Evolutionary conservation across 2,329 filamentous ascomycete genomes (phyloP).

Genomic region (Emydomyces testavorans): DNA sequence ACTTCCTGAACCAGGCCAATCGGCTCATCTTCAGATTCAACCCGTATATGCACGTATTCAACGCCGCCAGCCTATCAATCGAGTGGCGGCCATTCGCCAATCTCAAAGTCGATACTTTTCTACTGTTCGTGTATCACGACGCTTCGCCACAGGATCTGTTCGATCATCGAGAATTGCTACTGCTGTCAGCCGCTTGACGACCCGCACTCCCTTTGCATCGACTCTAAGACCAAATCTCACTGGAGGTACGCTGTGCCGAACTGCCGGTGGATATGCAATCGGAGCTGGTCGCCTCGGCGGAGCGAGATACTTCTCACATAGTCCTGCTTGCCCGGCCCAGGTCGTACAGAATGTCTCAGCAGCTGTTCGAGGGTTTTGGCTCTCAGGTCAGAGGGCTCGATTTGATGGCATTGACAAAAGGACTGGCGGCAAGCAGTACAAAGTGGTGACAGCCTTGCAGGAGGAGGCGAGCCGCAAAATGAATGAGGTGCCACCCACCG

Average conservation of each 20-base stretch:
- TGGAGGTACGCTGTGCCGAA: slow-evolving; percentile 70
- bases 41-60: slow-evolving; percentile 48
- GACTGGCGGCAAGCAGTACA: slow-evolving; percentile 67
- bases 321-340: slow-evolving; percentile 71
- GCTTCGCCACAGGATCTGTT: slow-evolving; percentile 42
- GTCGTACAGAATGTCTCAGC: slow-evolving; percentile 92
- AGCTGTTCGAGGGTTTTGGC: slow-evolving; percentile 79
- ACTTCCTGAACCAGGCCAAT: slow-evolving; percentile 31
- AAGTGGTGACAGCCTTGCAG: slow-evolving; percentile 61
- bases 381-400: slow-evolving; percentile 79
- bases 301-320: slow-evolving; percentile 80
- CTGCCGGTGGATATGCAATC: slow-evolving; percentile 75
- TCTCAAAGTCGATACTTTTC: slow-evolving; percentile 53
- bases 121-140: slow-evolving; percentile 38
- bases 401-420: slow-evolving; percentile 63
- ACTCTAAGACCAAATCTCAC: slow-evolving; percentile 86
- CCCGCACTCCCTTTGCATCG: slow-evolving; percentile 73
- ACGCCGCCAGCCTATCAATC: slow-evolving; percentile 49
- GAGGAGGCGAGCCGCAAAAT: slow-evolving; percentile 61
- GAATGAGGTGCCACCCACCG: slow-evolving; percentile 40
- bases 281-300: slow-evolving; percentile 60
- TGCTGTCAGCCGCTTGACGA: slow-evolving; percentile 52
- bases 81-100: slow-evolving; percentile 52
- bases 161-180: slow-evolving; percentile 46
- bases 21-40: slow-evolving; percentile 42